Base-by-base conservation (phyloP, 163 green algal species). In the Coccomyxa subellipsoidea region DNA sequence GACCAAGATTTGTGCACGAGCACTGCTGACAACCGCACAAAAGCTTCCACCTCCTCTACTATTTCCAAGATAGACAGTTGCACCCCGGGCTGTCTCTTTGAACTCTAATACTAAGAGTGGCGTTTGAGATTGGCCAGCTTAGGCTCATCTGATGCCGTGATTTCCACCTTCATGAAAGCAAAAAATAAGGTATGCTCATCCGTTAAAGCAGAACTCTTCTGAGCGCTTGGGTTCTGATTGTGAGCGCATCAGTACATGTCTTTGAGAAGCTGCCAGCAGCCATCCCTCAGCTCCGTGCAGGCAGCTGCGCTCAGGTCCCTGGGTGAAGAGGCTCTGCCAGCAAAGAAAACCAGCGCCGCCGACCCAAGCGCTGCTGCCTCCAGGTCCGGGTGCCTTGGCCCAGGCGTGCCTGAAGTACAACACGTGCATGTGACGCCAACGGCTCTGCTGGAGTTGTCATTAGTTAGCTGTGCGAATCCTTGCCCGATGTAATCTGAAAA, bases 291-390 rank as follows among this genome's bases (percentile, higher is more conserved):
- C 83, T 88, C 80, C 40, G 81, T 59, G 10, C 83, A 84, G 5
- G 86, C 88, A 35, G 84, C 79, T 23, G 85, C 85, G n/a, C 69
- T 86, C 80, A 92, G 81, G 47, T 92, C 88, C 5, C 88, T 82
- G 18, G 88, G 88, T 10, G 88, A 83, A 25, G 81, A 87, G 0
- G 85, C 86, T 7, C 87, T 81, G 78, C 89, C 89, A 7, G 84
- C 47, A 40, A 90, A 89, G 82, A 88, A 92, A 7, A 83, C 83
- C 25, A 92, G 82, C 38, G 84, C 66, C 21, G 87, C 88, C 21
- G 84, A 84, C 15, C 84, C 84, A 21, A 91, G 75, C 2, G 87
- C 87, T 25, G 54, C 72, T 38, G 75, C 85, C 53, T 91, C 85
- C 7, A 73, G 38, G 32, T 83, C 78, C 12, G 76, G 70, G 1